Base-by-base conservation (phyloP, 179 eudicot species). In the Drosera spatulata region DNA sequence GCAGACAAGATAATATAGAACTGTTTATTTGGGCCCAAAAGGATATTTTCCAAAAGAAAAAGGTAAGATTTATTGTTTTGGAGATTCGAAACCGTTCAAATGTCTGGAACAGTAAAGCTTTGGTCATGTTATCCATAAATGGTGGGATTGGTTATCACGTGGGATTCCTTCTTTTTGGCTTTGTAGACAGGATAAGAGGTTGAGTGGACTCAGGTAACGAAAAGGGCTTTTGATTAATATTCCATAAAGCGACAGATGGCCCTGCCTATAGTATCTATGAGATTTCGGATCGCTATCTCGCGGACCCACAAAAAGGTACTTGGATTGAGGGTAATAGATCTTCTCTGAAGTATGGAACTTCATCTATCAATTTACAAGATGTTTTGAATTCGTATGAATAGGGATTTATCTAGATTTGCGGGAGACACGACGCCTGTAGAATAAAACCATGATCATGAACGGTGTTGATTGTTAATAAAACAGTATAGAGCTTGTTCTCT, bases 101-200 rank as follows among this genome's bases (percentile, higher is more conserved):
- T 52, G 55, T 52, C 12, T 52, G 15, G 55, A 52, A 22, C 14
- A n/a, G 12, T 14, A 22, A 39, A 57, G 58, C 22, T 60, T 68
- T 22, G 66, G 50, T 41, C 50, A 66, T 59, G 59, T 62, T 69
- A 55, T 74, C 71, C 57, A 50, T 48, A 45, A 15, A 59, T 39
- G 39, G 53, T 3, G 57, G 58, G 74, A 69, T 65, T 39, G 65
- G 58, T 65, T 61, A 56, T 59, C 61, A 61, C 51, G 73, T 69
- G 71, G 67, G 33, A 61, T 39, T 43, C 45, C 43, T 60, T 37
- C 22, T 33, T 56, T 63, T 46, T 11, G 4, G 40, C 33, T 22
- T 33, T 42, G 37, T 60, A 37, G 72, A 66, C 68, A 61, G 63
- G 74, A 68, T 68, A 64, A 73, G 67, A 47, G 10, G 2, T 7